These are phyloP conservation scores for Colletotrichum viniferum DNA, from an alignment of 2,329 filamentous ascomycete species.

Conservation along the genomic window DNA sequence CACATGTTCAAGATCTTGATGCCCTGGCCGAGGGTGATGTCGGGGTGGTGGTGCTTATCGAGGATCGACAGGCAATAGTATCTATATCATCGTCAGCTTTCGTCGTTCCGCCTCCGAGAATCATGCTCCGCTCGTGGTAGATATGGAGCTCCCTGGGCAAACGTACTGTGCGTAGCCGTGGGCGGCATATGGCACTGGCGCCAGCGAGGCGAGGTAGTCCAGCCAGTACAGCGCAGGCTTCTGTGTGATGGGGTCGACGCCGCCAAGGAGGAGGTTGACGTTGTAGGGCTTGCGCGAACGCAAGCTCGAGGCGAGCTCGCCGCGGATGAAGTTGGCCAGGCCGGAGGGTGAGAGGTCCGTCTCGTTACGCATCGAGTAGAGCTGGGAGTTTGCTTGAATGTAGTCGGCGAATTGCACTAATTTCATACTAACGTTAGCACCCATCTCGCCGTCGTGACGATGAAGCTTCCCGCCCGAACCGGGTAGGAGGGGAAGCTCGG, in stretches of 20 bases:
- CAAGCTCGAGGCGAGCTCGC: constrained; percentile 88
- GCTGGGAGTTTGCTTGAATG: constrained; percentile 96
- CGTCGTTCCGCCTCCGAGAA: not conserved
- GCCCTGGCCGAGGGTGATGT: constrained; percentile 87
- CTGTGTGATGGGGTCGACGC: constrained; percentile 88
- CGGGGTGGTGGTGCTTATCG: constrained; percentile 97
- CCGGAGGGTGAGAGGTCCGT: constrained; percentile 88
- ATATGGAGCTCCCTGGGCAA: constrained; percentile 25
- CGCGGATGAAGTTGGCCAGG: constrained; percentile 90
- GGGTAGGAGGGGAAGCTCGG: not conserved
- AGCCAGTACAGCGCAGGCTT: constrained; percentile 96
- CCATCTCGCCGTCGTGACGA: not conserved
- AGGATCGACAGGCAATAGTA: constrained; percentile 98
- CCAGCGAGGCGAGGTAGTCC: constrained; percentile 91
- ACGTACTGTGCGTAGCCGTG: constrained; percentile 96
- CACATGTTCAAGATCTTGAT: constrained; percentile 94
- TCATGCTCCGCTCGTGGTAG: not conserved
- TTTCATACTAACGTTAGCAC: constrained; percentile 10
- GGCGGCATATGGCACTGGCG: constrained; percentile 90
- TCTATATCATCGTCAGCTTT: constrained; percentile 47
- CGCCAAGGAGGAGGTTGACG: constrained; percentile 94
- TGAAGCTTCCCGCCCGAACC: not conserved
- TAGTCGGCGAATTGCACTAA: constrained; percentile 98
- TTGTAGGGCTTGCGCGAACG: constrained; percentile 94
- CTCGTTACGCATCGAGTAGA: constrained; percentile 98